Base-by-base conservation (phyloP, 2,329 filamentous ascomycete genomes). In the Colletotrichum melonis region DNA sequence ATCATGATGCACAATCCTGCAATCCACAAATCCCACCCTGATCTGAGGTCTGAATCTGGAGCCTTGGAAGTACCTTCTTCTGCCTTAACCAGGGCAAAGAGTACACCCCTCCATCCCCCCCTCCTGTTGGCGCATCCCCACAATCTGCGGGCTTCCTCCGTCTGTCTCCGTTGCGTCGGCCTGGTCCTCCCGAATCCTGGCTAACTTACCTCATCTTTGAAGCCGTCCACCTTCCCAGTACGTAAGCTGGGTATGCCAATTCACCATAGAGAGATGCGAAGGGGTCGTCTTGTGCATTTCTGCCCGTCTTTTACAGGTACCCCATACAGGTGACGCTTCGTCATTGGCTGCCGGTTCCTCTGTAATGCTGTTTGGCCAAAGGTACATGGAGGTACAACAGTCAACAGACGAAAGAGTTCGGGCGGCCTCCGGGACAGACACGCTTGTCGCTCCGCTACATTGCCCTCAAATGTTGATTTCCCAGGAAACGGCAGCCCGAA, bases 131-230 rank as follows among this genome's bases (percentile, higher is more conserved):
- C 57, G 32, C 16, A 28, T 68, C 59, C 55, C 66, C 69, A 72
- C 69, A 64, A 46, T 64, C 69, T 72, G 66, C 69, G 32, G 54
- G 62, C 54, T 46, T 63, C 59, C 46, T 63, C 69, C 69, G 69
- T 69, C 62, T 60, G 69, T 64, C 69, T 63, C 66, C 69, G 66
- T 72, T 54, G 59, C 59, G 65, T 72, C 69, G 66, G 69, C 69
- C 59, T 72, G 54, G 66, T 35, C 49, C 58, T 64, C 58, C 69
- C 66, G 69, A 72, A 72, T 46, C 59, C 66, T 72, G 69, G 66
- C 59, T 63, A 72, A 63, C 66, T n/a, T 63, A 49, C 35, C 64
- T 67, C 26, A 30, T 49, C 22, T 69, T 46, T 58, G 55, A 46
- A 35, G 38, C 30, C 42, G 42, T n/a, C 56, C 54, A 22, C 64